Percentiles rank a stretch among this genome's conserved stretches.
phyloP scores from a whole-genome alignment of 495 filamentous ascomycete genomes.

The Tetracladium marchalianum region DNA sequence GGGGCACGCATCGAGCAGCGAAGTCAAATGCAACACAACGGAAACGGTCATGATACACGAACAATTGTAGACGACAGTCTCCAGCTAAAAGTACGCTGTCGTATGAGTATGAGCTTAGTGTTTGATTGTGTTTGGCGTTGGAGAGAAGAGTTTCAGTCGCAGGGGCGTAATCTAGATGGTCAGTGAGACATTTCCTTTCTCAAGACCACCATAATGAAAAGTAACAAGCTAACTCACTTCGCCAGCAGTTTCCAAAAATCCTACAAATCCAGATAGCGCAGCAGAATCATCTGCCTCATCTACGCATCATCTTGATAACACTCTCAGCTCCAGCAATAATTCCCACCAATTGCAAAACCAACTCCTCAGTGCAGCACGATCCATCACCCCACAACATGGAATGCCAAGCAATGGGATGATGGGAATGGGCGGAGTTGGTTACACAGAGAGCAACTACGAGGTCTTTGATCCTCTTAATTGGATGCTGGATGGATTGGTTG shows the following conservation, averaged over 20 bases:
- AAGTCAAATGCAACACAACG: slow-evolving; percentile 21
- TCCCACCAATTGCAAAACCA: slow-evolving; percentile 23
- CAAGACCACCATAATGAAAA: background rate
- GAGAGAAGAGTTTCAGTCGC: slow-evolving; percentile 76
- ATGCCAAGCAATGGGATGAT: slow-evolving; percentile 10
- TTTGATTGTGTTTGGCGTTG: slow-evolving; percentile 92
- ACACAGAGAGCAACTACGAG: slow-evolving; percentile 22
- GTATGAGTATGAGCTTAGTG: slow-evolving; percentile 88
- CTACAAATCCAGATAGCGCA: slow-evolving; percentile 74
- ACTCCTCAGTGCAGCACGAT: slow-evolving; percentile 10
- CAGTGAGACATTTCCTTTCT: slow-evolving; percentile 19
- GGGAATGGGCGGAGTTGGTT: slow-evolving; percentile 14
- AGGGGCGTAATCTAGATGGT: slow-evolving; percentile 72
- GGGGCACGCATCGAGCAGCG: slow-evolving; percentile 44
- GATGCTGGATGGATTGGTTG: slow-evolving; percentile 77
- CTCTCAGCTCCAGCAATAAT: slow-evolving; percentile 34
- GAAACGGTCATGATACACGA: slow-evolving; percentile 18
- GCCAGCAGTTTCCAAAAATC: slow-evolving; percentile 67
- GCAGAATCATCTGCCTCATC: slow-evolving; percentile 64
- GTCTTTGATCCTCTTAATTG: slow-evolving; percentile 69
- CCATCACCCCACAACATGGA: slow-evolving; percentile 12
- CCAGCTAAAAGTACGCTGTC: slow-evolving; percentile 76
- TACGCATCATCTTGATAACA: slow-evolving; percentile 41
- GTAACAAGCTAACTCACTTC: slow-evolving; percentile 3
- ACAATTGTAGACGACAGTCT: slow-evolving; percentile 52